phyloP scores from a whole-genome alignment of 441 rosid species.

The Corymbia citriodora region DNA sequence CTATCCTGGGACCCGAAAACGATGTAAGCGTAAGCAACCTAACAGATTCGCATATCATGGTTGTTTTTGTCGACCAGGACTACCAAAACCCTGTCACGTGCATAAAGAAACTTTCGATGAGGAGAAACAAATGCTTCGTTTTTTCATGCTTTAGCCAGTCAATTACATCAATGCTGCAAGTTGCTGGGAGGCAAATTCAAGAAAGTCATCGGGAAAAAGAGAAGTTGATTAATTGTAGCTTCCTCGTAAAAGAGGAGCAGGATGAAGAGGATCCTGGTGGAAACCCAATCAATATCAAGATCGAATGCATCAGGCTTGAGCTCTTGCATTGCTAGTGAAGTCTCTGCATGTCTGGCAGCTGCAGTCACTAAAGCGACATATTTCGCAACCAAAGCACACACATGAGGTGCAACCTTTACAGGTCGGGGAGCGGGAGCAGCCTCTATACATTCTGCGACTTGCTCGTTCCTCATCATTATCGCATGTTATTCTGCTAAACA shows the following conservation, averaged over 20 bases:
- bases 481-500: slow-evolving; percentile 56
- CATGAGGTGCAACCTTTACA: slow-evolving; percentile 99
- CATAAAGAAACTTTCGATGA: neutral
- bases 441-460: slow-evolving; percentile 82
- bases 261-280: neutral
- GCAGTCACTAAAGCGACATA: slow-evolving; percentile 89
- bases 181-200: neutral
- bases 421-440: slow-evolving; percentile 73
- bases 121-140: neutral
- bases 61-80: neutral
- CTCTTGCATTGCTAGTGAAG: slow-evolving; percentile 64
- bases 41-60: neutral
- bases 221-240: neutral
- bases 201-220: neutral
- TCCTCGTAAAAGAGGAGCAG: neutral
- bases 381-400: slow-evolving; percentile 91
- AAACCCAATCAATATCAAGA: neutral
- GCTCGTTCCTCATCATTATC: slow-evolving; percentile 90
- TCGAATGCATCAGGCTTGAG: slow-evolving; percentile 17
- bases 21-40: neutral
- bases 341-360: slow-evolving; percentile 96
- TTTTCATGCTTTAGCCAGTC: neutral
- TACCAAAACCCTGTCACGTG: neutral
- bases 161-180: neutral
- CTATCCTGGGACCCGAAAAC: neutral